Evolutionary conservation across 164 flowering plant genomes (phyloP), one percentile per base, ranked within the genome.

Genomic region (Annona cherimola): DNA sequence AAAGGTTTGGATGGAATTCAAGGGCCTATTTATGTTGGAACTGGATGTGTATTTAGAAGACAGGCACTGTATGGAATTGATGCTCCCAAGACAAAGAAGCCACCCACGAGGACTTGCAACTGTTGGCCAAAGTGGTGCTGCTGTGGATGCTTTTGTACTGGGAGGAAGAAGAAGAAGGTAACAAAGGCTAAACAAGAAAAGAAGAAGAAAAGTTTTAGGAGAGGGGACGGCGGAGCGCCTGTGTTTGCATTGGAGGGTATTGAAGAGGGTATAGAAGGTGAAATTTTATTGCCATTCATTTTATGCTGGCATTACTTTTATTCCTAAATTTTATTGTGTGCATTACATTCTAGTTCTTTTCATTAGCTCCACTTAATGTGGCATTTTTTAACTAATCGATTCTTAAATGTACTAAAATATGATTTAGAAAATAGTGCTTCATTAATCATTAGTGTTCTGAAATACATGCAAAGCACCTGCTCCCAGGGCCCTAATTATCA

Each of bases 1-100:
- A 90, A 83, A 84, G 90, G 94, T 44, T 73, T 90, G 75, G 94
- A 90, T 81, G 94, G 94, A 5, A 83, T 90, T 74, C 94, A 90
- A 84, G 94, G 94, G 42, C 94, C 92, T n/a, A 86, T 90, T 40
- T 88, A 86, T 79, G 92, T 87, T 11, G 94, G 94, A 39, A 90
- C 92, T 60, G 94, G 94, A 42, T 86, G 92, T 77, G 88, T 89
- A 43, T 88, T 89, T 80, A 81, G 88, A 71, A 88, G 90, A 80
- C 88, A 80, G 62, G 90, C 94, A 18, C 79, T 89, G 14, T 88
- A 89, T 79, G 91, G 94, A 35, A 77, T 42, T 78, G 90, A 85
- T 79, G 88, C 91, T 69, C 90, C 91, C 39, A 81, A 82, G 71
- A 71, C 76, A 6, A 84, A 85, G 78, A 86, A 81, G 72, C 79